A percentile compares a stretch with the other conserved stretches of the same genome.
Conservation (phyloP, 73 alveolate genomes). For the Loxodes magnus region DNA sequence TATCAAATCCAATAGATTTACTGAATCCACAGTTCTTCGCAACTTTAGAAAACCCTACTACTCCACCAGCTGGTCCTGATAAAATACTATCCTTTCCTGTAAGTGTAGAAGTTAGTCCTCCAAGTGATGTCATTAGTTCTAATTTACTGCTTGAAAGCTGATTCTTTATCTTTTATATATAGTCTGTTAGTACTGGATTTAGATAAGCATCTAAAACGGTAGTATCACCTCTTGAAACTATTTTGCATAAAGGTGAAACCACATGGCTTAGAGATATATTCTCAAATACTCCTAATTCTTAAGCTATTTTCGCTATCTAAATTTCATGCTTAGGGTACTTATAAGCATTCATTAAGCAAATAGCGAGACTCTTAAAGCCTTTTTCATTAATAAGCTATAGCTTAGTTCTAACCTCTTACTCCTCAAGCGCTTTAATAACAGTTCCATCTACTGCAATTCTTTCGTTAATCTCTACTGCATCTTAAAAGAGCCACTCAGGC, state of each 20-base stretch:
- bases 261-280: conserved; percentile 51
- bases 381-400: conserved; percentile 16
- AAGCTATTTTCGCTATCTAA: conserved; percentile 34
- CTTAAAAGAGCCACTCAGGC: conserved; percentile 47
- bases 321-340: conserved; percentile 43
- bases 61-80: conserved; percentile 92
- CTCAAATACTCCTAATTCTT: conserved; percentile 34
- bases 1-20: conserved; percentile 79
- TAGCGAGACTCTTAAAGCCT: conserved; percentile 48
- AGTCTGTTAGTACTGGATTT: conserved; percentile 50
- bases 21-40: conserved; percentile 10
- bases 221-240: conserved; percentile 66
- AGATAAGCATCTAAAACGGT: conserved; percentile 70
- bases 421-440: conserved; percentile 24
- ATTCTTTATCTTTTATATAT: background rate
- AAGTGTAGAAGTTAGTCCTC: conserved; percentile 62
- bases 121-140: conserved; percentile 76
- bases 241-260: conserved; percentile 47
- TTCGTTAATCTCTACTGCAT: conserved; percentile 60
- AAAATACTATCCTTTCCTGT: conserved; percentile 64
- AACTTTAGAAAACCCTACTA: conserved; percentile 57
- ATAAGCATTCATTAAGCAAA: conserved; percentile 60
- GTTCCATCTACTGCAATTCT: conserved; percentile 38
- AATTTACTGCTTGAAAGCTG: conserved; percentile 23
- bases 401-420: conserved; percentile 17